Base-by-base conservation (phyloP, 1,139 yeast species). In the Hansenula lynferdii region DNA sequence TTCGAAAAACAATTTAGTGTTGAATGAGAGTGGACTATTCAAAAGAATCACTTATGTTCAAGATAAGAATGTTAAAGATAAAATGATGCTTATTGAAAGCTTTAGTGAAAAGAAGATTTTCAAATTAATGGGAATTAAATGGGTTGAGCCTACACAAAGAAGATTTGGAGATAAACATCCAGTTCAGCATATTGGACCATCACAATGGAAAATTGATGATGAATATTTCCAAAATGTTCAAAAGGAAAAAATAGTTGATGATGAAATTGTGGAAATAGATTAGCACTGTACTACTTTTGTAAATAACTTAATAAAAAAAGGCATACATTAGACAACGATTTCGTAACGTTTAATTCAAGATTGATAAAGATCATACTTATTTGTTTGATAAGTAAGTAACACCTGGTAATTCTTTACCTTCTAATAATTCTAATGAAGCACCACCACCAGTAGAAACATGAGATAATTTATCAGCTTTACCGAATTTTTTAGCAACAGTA, bases 391-490 rank as follows among this genome's bases (percentile, higher is more conserved):
- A 80, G 65, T 92, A 94, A 62, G 75, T 79, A 52, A 90, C 97
- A 79, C 97, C 97, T 54, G 97, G 97, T 61, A 90, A 79, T 55
- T 77, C 92, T 80, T 90, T 90, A 72, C 97, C 97, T 75, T 90
- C 97, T 64, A 90, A 82, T 65, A 90, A 82, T 72, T 90, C 97
- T 66, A 90, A 79, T 46, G 97, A 89, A 52, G 97, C 97, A 78
- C 97, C 97, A 71, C 97, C 97, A 71, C 97, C 97, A 50, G 97
- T 90, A 52, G 97, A 89, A 51, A 90, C 96, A 70, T 90, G 97
- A 41, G 96, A 86, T 61, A 90, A 79, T 75, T 89, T 85, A 64
- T 85, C 95, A 58, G 86, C 92, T 51, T 80, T 96, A 62, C 96
- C 96, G 68, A 72, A 90, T 76, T 90, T 89, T 85, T 89, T 89